A percentile compares a stretch with the other conserved stretches of the same genome.
These are phyloP conservation scores for Exophiala dermatitidis DNA, from an alignment of 2,329 filamentous ascomycete species.

Conservation along the genomic window DNA sequence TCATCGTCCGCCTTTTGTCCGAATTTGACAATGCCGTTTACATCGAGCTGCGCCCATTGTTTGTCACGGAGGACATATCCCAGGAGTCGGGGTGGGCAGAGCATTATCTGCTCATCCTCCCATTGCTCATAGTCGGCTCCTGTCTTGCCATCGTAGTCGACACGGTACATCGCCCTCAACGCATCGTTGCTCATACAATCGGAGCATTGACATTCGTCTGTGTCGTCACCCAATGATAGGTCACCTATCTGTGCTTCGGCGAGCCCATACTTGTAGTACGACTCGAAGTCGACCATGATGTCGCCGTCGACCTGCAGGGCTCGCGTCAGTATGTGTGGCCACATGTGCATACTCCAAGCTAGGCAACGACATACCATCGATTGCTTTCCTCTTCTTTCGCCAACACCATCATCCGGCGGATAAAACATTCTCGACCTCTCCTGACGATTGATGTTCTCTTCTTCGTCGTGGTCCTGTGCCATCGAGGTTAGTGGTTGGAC, in stretches of 20 bases:
- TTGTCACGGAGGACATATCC: slow-evolving; percentile 7
- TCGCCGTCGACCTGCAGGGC: not conserved
- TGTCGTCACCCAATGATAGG: not conserved
- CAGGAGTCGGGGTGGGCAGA: slow-evolving; percentile 7
- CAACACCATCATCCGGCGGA: no score
- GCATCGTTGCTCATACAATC: not conserved
- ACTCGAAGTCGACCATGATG: slow-evolving; percentile 4
- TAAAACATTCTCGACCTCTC: no score
- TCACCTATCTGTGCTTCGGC: not conserved
- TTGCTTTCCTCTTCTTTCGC: not conserved
- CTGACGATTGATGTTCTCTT: no score
- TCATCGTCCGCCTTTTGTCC: not conserved
- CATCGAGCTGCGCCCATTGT: slow-evolving; percentile 9
- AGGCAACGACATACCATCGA: not conserved
- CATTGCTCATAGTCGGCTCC: not conserved
- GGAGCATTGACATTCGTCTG: not conserved
- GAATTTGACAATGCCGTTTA: not conserved
- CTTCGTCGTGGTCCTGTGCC: no score
- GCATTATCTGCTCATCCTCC: slow-evolving; percentile 2
- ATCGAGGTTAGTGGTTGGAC: no score
- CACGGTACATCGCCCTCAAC: not conserved
- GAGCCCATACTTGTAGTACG: not conserved
- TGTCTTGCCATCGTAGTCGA: not conserved
- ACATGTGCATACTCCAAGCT: not conserved
- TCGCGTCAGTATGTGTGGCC: not conserved